Conservation (phyloP, 2,329 filamentous ascomycete species). For the Epichloe coenophiala region DNA sequence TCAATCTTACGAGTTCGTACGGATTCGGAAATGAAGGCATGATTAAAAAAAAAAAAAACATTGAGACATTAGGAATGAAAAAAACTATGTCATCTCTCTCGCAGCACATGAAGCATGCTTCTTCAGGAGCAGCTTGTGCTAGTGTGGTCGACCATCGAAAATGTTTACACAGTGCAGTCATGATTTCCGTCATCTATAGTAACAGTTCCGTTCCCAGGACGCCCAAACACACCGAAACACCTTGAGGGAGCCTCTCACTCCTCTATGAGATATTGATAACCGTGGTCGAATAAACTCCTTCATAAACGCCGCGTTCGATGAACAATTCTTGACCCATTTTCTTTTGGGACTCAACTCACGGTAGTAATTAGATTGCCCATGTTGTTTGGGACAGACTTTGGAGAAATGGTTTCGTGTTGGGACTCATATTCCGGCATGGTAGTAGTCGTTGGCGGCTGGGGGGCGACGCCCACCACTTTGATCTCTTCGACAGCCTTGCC, state of each 20-base stretch:
- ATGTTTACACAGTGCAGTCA: background rate
- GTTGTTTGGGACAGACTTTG: constrained; percentile 25
- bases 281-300: background rate
- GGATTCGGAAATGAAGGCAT: no score
- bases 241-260: background rate
- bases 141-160: background rate
- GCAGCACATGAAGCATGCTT: background rate
- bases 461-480: constrained; percentile 6
- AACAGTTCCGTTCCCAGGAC: background rate
- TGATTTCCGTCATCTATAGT: background rate
- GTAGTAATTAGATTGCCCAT: constrained; percentile 28
- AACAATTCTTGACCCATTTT: background rate
- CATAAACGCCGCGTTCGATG: no score
- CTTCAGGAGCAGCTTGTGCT: background rate
- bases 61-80: no score
- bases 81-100: background rate
- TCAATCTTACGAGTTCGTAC: no score
- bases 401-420: constrained; percentile 26
- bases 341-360: background rate
- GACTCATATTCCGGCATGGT: constrained; percentile 1
- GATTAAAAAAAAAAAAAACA: no score
- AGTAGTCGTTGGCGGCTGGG: constrained; percentile 10
- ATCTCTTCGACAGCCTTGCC: background rate
- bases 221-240: background rate
- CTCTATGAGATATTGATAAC: background rate